phyloP scores from a whole-genome alignment of 73 alveolate species.

The Paraurostyla sp. region DNA sequence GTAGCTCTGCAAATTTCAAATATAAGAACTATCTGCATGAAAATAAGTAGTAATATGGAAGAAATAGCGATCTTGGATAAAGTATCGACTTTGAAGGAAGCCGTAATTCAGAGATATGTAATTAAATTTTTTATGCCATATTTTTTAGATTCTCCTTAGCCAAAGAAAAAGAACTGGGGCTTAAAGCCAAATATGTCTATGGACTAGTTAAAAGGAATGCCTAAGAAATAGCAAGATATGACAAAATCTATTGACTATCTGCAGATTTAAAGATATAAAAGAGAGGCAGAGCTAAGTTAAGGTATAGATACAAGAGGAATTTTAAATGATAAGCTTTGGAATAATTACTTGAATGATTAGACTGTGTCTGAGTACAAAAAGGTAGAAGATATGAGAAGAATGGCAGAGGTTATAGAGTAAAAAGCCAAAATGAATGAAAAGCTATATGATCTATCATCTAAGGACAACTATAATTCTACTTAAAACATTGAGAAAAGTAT shows the following conservation, averaged over 20 bases:
- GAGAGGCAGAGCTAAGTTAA: not conserved
- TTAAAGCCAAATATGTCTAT: not conserved
- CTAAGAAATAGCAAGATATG: not conserved
- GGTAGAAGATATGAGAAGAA: slow-evolving; percentile 24
- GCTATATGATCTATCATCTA: not conserved
- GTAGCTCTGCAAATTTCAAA: not conserved
- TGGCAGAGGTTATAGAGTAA: slow-evolving; percentile 6
- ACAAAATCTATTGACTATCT: slow-evolving; percentile 10
- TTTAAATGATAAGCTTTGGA: slow-evolving; percentile 39
- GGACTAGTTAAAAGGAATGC: not conserved
- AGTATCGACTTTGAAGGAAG: not conserved
- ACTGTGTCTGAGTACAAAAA: slow-evolving; percentile 2
- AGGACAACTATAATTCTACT: not conserved
- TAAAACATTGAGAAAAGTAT: slow-evolving; percentile 21
- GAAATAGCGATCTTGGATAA: not conserved
- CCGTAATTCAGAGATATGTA: not conserved
- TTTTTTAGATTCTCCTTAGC: too few relatives aligned
- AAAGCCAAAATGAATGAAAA: slow-evolving; percentile 53
- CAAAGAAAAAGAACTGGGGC: not conserved
- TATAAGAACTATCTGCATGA: not conserved
- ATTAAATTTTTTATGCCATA: not conserved
- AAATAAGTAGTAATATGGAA: not conserved
- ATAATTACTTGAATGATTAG: slow-evolving; percentile 3
- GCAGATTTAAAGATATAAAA: not conserved
- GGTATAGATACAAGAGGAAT: not conserved